Evolutionary conservation across 106 monocot species (phyloP), one percentile per base, ranked within the genome.

Genomic region (Dendrobium catenatum): DNA sequence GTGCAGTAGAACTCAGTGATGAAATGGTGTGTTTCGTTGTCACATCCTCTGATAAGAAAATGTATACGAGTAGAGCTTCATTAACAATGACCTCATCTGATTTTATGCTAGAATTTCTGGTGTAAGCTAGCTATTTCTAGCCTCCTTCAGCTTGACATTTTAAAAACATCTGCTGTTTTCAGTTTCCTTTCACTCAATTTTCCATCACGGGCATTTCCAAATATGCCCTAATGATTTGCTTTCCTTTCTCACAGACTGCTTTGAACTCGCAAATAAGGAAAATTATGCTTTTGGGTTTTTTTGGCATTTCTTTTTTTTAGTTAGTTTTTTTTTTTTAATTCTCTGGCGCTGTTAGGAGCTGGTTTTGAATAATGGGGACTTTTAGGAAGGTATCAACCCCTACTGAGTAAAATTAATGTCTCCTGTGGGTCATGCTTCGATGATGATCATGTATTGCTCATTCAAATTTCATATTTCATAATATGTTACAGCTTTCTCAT

Each of bases 381-480:
- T 66, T 5, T 66, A 15, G 64, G 51, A 66, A 66, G 26, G 26
- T 22, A 66, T 66, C 64, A 66, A 24, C 26, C 26, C 26, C 64
- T 66, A 26, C 64, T 26, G 5, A 66, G 64, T 26, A 66, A 66
- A 66, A 24, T 26, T 66, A 7, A 24, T 66, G 22, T 26, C 64
- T 51, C 51, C 9, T 66, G 7, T 66, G 26, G 26, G 26, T 26
- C 64, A 66, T 66, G 6, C 15, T 70, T 70, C 10, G 16, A 70
- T 33, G 29, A 16, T 33, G 33, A 70, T 31, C 33, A 33, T 29
- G 70, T 11, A 70, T 70, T 9, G 9, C 33, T 22, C 16, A 33
- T 70, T 70, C 6, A 37, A 4, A 33, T 70, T 15, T 70, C 10
- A 70, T 70, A 70, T 70, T 70, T 70, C 70, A 70, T 70, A 70